Percentiles rank a stretch among this genome's conserved stretches.
phyloP scores from a whole-genome alignment of 23 red algal species.

The Rhodosorus marinus region DNA sequence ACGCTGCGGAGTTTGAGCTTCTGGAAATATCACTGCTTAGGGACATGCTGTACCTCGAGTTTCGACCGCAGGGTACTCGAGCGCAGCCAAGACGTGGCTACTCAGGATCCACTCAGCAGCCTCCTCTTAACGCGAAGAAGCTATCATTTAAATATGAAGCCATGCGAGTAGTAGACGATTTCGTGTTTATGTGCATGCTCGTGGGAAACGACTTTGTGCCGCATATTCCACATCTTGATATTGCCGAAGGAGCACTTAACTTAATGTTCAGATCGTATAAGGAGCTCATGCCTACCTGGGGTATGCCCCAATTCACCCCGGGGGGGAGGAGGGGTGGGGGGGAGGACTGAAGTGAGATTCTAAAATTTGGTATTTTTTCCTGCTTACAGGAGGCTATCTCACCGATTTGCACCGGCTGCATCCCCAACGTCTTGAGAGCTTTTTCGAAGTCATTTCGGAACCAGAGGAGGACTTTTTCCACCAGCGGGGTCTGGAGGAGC shows the following conservation, averaged over 20 bases:
- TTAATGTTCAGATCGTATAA: constrained; percentile 85
- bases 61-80: constrained; percentile 13
- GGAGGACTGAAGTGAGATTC: too few species aligned
- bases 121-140: neutral
- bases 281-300: constrained; percentile 61
- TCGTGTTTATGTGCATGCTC: constrained; percentile 87
- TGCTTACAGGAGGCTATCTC: constrained; percentile 86
- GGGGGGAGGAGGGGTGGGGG: too few species aligned
- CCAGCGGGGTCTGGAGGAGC: constrained; percentile 36
- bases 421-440: constrained; percentile 61
- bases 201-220: constrained; percentile 99
- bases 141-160: constrained; percentile 25
- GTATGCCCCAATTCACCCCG: too few species aligned
- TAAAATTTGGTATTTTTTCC: too few species aligned
- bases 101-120: neutral
- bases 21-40: constrained; percentile 59
- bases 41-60: constrained; percentile 60
- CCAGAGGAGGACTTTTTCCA: constrained; percentile 73
- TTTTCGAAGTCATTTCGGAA: constrained; percentile 40
- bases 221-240: constrained; percentile 74
- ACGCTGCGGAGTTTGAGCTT: constrained; percentile 77
- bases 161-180: constrained; percentile 70
- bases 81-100: constrained; percentile 4
- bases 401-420: constrained; percentile 58
- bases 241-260: constrained; percentile 75